phyloP scores from a whole-genome alignment of 2,329 filamentous ascomycete species.

The Clonostachys rosea region DNA sequence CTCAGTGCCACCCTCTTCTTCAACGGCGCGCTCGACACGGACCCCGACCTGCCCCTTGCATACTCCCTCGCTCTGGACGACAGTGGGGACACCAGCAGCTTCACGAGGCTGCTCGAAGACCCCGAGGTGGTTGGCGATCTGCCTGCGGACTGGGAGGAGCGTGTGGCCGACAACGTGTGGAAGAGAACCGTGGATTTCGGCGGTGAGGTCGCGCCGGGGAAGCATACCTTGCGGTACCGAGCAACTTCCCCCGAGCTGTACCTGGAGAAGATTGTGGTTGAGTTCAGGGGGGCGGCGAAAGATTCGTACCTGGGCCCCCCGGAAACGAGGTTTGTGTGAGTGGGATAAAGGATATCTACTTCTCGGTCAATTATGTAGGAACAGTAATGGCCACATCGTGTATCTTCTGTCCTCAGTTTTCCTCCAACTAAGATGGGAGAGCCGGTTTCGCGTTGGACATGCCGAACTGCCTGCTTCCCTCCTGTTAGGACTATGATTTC shows the following conservation, averaged over 20 bases:
- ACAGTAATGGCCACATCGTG: too few relatives aligned
- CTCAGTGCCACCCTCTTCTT: neutral
- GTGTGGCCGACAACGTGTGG: constrained; percentile 42
- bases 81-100: constrained; percentile 6
- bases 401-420: too few relatives aligned
- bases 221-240: constrained; percentile 17
- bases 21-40: constrained; percentile 32
- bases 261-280: constrained; percentile 22
- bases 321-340: constrained; percentile 8
- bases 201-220: constrained; percentile 5
- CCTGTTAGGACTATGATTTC: too few relatives aligned
- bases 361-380: too few relatives aligned
- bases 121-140: constrained; percentile 14
- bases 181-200: constrained; percentile 20
- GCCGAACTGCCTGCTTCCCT: too few relatives aligned
- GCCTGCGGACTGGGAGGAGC: constrained; percentile 38
- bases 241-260: constrained; percentile 20
- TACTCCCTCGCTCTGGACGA: constrained; percentile 35
- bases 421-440: too few relatives aligned
- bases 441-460: too few relatives aligned
- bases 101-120: neutral
- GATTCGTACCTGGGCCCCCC: constrained; percentile 18
- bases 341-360: too few relatives aligned
- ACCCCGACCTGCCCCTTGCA: constrained; percentile 36
- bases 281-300: neutral